A percentile compares a stretch with the other conserved stretches of the same genome.
Evolutionary conservation across 441 rosid species (phyloP).

Genomic region (Hura crepitans): DNA sequence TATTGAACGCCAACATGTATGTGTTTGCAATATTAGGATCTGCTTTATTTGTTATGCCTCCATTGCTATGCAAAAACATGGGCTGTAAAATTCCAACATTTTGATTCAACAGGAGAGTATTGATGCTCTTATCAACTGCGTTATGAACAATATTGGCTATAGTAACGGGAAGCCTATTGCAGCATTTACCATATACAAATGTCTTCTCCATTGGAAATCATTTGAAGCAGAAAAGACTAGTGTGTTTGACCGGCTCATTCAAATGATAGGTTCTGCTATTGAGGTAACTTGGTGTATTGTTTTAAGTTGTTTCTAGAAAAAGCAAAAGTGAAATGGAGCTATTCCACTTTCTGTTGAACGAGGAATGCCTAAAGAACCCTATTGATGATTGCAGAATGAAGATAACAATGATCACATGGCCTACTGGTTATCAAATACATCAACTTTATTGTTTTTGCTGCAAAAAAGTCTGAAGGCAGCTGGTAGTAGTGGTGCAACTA

Average conservation of each 20-base stretch:
- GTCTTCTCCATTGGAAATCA: conserved; percentile 96
- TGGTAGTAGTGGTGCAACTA: conserved; percentile 59
- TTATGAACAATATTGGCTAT: conserved; percentile 64
- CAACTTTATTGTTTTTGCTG: conserved; percentile 84
- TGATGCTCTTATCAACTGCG: conserved; percentile 81
- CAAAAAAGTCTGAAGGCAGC: conserved; percentile 74
- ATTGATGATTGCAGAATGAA: conserved; percentile 59
- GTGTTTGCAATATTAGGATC: conserved; percentile 26
- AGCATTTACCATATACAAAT: conserved; percentile 86
- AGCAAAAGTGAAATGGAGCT: conserved; percentile 7
- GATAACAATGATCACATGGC: conserved; percentile 89
- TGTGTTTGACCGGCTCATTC: conserved; percentile 95
- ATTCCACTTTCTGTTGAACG: background rate
- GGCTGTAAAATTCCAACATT: conserved; percentile 16
- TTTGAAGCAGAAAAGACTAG: conserved; percentile 95
- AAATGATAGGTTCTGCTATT: conserved; percentile 95
- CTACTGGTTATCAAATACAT: conserved; percentile 92
- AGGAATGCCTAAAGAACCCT: background rate
- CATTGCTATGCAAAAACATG: background rate
- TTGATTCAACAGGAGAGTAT: conserved; percentile 65
- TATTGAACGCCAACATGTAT: conserved; percentile 83
- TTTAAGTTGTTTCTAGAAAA: conserved; percentile 12
- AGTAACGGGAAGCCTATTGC: conserved; percentile 90
- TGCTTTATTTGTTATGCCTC: conserved; percentile 25
- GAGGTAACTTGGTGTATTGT: conserved; percentile 50